Conservation (phyloP, 768 basidiomycete genomes). For the Boletus huronensis region DNA sequence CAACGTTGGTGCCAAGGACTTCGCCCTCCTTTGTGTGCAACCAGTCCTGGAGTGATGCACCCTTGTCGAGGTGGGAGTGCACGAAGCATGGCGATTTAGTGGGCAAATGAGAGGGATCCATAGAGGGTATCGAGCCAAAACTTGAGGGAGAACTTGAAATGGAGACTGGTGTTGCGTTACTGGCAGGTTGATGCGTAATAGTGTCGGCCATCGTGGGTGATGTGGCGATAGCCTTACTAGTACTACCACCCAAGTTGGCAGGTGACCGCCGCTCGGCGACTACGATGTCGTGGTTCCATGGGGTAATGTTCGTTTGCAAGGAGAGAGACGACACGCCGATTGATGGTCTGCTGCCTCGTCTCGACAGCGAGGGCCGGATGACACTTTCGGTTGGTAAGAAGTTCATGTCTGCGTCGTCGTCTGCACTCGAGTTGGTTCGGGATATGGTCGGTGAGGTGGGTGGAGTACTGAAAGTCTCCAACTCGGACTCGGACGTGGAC, state of each 20-base stretch:
- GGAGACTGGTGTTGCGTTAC: constrained; percentile 15
- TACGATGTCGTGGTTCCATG: constrained; percentile 37
- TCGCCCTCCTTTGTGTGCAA: constrained; percentile 40
- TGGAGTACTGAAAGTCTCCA: constrained; percentile 42
- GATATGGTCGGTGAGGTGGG: constrained; percentile 38
- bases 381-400: constrained; percentile 9
- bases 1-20: constrained; percentile 36
- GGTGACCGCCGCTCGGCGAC: constrained; percentile 34
- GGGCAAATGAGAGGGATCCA: constrained; percentile 24
- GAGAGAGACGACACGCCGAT: constrained; percentile 20
- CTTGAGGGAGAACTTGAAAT: constrained; percentile 30
- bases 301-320: constrained; percentile 33
- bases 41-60: constrained; percentile 76
- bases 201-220: constrained; percentile 19
- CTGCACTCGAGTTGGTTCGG: constrained; percentile 17
- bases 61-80: constrained; percentile 86
- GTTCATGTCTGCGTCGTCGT: constrained; percentile 11
- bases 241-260: constrained; percentile 16
- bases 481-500: constrained; percentile 33
- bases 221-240: constrained; percentile 18
- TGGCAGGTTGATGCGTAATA: constrained; percentile 15
- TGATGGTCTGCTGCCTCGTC: constrained; percentile 32
- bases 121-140: constrained; percentile 25
- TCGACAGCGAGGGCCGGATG: constrained; percentile 40
- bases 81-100: constrained; percentile 82